phyloP scores from a whole-genome alignment of 192 early-diverging fungal species.

The Helicostylum pulchrum region DNA sequence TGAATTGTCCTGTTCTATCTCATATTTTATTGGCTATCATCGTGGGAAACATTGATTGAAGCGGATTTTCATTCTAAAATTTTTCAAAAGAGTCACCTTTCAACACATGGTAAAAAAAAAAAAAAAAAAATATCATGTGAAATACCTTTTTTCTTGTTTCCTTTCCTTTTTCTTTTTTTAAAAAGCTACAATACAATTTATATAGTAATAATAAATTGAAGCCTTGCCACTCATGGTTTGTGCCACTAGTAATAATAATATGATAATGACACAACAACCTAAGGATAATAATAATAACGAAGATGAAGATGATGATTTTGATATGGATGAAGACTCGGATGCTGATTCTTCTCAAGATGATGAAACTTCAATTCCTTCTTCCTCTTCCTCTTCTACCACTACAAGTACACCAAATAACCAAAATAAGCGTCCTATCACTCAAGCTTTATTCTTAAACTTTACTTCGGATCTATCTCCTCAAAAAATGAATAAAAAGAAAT shows the following conservation, averaged over 20 bases:
- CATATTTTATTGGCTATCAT: not conserved
- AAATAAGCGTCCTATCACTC: not conserved
- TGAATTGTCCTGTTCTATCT: too few relatives aligned
- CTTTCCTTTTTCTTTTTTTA: not conserved
- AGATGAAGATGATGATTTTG: constrained; percentile 7
- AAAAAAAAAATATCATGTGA: not conserved
- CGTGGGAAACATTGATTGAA: constrained; percentile 10
- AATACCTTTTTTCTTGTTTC: not conserved
- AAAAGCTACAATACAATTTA: not conserved
- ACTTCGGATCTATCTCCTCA: constrained; percentile 26
- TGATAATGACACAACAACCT: not conserved
- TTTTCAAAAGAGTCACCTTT: not conserved
- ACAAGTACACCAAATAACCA: not conserved
- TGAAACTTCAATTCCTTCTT: not conserved
- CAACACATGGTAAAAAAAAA: constrained; percentile 2
- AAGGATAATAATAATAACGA: not conserved
- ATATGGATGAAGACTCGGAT: constrained; percentile 1
- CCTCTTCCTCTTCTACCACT: not conserved
- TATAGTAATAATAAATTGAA: not conserved
- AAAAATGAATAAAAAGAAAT: constrained; percentile 26
- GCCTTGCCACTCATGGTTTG: constrained; percentile 4
- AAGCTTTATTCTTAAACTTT: constrained; percentile 26
- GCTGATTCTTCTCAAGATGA: constrained; percentile 1
- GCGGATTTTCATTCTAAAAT: constrained; percentile 2
- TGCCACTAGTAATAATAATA: constrained; percentile 2